Conservation (phyloP, 768 basidiomycete genomes). For the Rhodotorula paludigena region DNA sequence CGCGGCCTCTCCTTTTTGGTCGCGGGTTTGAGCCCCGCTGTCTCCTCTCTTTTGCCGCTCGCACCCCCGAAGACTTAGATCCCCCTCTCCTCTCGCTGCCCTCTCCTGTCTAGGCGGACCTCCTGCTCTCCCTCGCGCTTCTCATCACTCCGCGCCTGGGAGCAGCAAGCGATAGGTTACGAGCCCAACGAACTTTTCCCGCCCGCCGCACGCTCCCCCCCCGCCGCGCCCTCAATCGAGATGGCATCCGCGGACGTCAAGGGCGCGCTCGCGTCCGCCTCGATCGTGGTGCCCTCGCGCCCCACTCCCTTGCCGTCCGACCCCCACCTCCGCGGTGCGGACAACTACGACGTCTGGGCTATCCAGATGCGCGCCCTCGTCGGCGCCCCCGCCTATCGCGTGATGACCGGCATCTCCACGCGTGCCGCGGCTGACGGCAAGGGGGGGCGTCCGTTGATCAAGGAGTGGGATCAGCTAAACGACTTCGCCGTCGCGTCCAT, state of each 20-base stretch:
- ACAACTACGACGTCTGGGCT: constrained; percentile 8
- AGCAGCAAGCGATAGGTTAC: neutral
- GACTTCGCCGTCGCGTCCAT: neutral
- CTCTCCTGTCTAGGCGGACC: too few species aligned
- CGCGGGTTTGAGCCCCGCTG: too few species aligned
- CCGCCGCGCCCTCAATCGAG: neutral
- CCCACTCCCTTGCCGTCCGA: neutral
- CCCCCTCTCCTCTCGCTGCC: too few species aligned
- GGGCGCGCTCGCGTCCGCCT: neutral
- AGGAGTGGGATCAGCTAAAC: neutral
- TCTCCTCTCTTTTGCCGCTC: too few species aligned
- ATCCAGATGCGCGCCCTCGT: constrained; percentile 1
- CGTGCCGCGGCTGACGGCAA: neutral
- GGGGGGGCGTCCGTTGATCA: rapidly evolving
- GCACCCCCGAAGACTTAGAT: too few species aligned
- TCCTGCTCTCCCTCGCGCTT: too few species aligned
- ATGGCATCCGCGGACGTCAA: neutral
- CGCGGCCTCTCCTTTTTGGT: too few species aligned
- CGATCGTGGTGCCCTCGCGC: neutral
- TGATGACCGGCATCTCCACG: neutral
- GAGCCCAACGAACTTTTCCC: constrained; percentile 3
- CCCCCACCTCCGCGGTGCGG: constrained; percentile 1
- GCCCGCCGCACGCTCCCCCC: neutral
- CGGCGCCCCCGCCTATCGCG: neutral
- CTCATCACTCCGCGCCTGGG: too few species aligned